phyloP scores from a whole-genome alignment of 306 rosid species.

The Mucuna pruriens region DNA sequence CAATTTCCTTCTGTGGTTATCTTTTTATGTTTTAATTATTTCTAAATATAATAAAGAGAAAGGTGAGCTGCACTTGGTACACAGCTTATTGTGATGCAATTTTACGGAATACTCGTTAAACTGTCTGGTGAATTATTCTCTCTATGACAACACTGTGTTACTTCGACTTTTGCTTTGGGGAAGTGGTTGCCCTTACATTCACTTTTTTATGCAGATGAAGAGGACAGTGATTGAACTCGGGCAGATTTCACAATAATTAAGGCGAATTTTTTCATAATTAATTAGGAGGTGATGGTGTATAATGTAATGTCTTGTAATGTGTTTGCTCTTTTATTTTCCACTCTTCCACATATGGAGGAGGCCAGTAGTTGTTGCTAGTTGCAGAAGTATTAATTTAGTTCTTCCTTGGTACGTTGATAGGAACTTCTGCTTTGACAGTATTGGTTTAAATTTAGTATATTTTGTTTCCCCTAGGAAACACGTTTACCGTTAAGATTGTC shows the following conservation, averaged over 20 bases:
- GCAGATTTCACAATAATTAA: slow-evolving; percentile 13
- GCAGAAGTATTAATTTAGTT: slow-evolving; percentile 18
- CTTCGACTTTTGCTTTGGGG: not conserved
- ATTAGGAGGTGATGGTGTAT: slow-evolving; percentile 38
- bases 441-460: slow-evolving; percentile 14
- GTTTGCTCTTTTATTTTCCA: not conserved
- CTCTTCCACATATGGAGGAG: slow-evolving; percentile 7
- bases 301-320: slow-evolving; percentile 24
- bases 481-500: not conserved
- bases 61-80: slow-evolving; percentile 8
- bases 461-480: not conserved
- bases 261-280: slow-evolving; percentile 17
- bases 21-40: not conserved
- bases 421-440: not conserved
- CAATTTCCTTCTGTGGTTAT: not conserved
- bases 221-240: slow-evolving; percentile 63
- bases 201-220: slow-evolving; percentile 58
- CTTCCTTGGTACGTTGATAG: slow-evolving; percentile 11
- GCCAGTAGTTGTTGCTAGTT: slow-evolving; percentile 18
- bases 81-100: not conserved
- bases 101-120: not conserved
- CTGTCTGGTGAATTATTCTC: slow-evolving; percentile 20
- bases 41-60: slow-evolving; percentile 3
- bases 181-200: slow-evolving; percentile 22
- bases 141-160: not conserved